A percentile compares a stretch with the other conserved stretches of the same genome.
These are phyloP conservation scores for Aspergillaceae sp. DNA, from an alignment of 2,329 filamentous ascomycete species.

Conservation along the genomic window DNA sequence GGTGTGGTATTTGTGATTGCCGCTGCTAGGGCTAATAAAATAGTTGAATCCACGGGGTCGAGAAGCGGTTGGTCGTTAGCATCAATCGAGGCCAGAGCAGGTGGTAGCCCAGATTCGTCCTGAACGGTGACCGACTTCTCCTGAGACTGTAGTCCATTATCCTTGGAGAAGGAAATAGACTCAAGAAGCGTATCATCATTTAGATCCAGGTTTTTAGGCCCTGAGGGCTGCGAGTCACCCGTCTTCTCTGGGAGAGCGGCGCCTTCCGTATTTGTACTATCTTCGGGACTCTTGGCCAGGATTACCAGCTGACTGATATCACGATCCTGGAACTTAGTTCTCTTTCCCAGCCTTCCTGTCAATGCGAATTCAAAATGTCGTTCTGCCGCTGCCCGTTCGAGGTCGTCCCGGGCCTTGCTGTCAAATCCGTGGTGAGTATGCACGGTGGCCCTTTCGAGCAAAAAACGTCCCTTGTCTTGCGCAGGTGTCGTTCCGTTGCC, in stretches of 20 bases:
- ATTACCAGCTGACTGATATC: conserved; percentile 78
- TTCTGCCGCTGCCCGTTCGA: conserved; percentile 57
- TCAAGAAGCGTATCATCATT: conserved; percentile 94
- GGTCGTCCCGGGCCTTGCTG: conserved; percentile 60
- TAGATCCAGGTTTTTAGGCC: conserved; percentile 63
- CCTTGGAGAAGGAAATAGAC: conserved; percentile 66
- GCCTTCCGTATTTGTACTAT: conserved; percentile 10
- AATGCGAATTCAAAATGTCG: conserved; percentile 73
- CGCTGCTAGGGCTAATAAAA: conserved; percentile 68
- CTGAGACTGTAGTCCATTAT: conserved; percentile 34
- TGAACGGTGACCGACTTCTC: conserved; percentile 29
- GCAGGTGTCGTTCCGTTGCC: conserved; percentile 17
- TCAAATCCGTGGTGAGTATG: conserved; percentile 79
- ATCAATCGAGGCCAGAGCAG: conserved; percentile 55
- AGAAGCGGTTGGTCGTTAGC: conserved; percentile 77
- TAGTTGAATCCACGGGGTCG: conserved; percentile 76
- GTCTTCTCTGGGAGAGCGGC: conserved; percentile 10
- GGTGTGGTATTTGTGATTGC: conserved; percentile 87
- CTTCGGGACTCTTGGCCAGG: conserved; percentile 63
- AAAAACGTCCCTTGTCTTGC: conserved; percentile 57
- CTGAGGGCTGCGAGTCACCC: conserved; percentile 22
- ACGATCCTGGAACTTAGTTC: conserved; percentile 37
- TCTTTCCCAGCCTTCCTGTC: conserved; percentile 73
- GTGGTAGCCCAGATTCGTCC: conserved; percentile 48
- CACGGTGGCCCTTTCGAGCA: conserved; percentile 74